phyloP scores from a whole-genome alignment of 352 stramenopile species.

The Globisporangium heterothallicum region DNA sequence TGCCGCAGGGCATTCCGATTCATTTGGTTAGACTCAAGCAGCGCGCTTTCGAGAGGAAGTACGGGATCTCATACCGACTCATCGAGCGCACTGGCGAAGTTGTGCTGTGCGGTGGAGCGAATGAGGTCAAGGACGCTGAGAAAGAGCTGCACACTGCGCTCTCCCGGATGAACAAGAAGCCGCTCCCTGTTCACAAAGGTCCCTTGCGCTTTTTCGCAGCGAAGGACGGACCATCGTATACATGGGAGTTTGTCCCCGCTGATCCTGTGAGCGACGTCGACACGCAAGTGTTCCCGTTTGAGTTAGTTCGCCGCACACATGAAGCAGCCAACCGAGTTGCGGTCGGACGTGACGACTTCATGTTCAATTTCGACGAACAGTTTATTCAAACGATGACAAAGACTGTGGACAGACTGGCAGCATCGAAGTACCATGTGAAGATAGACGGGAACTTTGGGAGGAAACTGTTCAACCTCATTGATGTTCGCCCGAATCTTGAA shows the following conservation, averaged over 20 bases:
- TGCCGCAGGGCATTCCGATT: not conserved
- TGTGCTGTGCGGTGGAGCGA: not conserved
- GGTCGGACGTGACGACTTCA: not conserved
- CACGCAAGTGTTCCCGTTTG: not conserved
- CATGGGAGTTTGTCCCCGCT: not conserved
- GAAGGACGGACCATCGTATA: not conserved
- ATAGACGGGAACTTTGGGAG: not conserved
- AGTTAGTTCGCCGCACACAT: not conserved
- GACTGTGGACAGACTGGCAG: not conserved
- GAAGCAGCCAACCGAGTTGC: too few species aligned
- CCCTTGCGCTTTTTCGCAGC: not conserved
- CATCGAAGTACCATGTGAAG: not conserved
- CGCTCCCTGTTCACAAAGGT: not conserved
- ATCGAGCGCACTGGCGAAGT: not conserved
- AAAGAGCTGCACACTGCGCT: not conserved
- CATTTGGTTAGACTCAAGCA: constrained; percentile 3
- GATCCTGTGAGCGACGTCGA: not conserved
- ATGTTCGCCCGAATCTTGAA: not conserved
- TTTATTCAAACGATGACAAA: not conserved
- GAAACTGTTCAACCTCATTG: constrained; percentile 1
- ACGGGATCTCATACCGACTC: not conserved
- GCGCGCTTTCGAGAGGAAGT: not conserved
- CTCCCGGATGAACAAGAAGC: not conserved
- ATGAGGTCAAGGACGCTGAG: not conserved
- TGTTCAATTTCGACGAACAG: not conserved